Evolutionary conservation across 164 flowering plant genomes (phyloP).

Genomic region (Berberis thunbergii): DNA sequence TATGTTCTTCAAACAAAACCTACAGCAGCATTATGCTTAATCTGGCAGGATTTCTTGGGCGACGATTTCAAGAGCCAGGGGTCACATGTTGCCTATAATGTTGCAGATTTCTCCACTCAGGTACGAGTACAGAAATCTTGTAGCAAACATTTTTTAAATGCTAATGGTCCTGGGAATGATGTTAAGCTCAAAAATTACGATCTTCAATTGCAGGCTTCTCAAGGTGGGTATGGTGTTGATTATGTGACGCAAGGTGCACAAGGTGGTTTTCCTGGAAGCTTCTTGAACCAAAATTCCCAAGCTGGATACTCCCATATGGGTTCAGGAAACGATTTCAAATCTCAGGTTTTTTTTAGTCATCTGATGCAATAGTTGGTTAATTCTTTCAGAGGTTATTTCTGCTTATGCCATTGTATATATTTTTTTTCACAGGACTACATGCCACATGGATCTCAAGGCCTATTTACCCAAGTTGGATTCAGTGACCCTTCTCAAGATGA

Average conservation of each 20-base stretch:
- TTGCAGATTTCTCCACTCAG: slow-evolving; percentile 91
- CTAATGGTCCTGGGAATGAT: no score
- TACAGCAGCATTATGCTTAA: no score
- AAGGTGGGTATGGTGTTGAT: slow-evolving; percentile 84
- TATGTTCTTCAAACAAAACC: neutral
- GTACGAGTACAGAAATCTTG: slow-evolving; percentile 16
- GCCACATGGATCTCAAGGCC: slow-evolving; percentile 90
- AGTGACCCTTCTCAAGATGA: slow-evolving; percentile 86
- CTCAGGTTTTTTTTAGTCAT: slow-evolving; percentile 60
- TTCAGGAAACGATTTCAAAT: slow-evolving; percentile 82
- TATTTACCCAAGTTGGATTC: slow-evolving; percentile 83
- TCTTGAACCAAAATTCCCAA: slow-evolving; percentile 82
- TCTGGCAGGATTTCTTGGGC: slow-evolving; percentile 77
- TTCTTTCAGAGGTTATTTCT: no score
- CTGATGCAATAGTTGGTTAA: no score
- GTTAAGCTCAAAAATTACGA: neutral
- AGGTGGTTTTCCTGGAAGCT: slow-evolving; percentile 83
- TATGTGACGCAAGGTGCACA: slow-evolving; percentile 83
- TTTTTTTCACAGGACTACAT: slow-evolving; percentile 65
- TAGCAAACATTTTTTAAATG: no score
- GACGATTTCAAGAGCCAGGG: slow-evolving; percentile 99
- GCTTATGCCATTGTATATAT: neutral
- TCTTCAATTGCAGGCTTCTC: slow-evolving; percentile 59
- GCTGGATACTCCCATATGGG: slow-evolving; percentile 91
- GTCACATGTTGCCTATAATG: slow-evolving; percentile 93